Conservation (phyloP, 805 yeast genomes). For the Saccharomycopsis schoenii region DNA sequence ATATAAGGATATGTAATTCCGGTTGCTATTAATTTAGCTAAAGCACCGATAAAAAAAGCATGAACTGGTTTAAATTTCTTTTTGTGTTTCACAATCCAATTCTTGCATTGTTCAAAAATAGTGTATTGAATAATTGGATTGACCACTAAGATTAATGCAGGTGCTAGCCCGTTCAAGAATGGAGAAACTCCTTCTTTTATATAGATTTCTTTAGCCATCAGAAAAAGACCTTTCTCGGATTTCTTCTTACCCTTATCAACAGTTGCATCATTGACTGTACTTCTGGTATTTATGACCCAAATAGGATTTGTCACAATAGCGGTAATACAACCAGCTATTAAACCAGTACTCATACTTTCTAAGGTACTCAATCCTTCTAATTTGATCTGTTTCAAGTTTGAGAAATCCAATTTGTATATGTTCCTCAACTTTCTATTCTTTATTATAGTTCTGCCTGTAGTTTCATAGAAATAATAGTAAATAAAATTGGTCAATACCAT, state of each 20-base stretch:
- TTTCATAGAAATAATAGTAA: constrained; percentile 85
- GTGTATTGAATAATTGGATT: constrained; percentile 93
- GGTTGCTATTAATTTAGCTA: constrained; percentile 87
- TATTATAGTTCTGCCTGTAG: constrained; percentile 41
- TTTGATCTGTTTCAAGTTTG: constrained; percentile 7
- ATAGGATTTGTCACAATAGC: constrained; percentile 78
- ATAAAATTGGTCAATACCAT: constrained; percentile 78
- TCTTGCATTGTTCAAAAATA: constrained; percentile 77
- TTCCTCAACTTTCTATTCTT: constrained; percentile 23
- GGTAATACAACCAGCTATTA: constrained; percentile 81
- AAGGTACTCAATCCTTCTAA: constrained; percentile 40
- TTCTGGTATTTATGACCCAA: constrained; percentile 91
- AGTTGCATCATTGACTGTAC: constrained; percentile 44
- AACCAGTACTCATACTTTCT: constrained; percentile 69
- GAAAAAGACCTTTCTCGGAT: constrained; percentile 37
- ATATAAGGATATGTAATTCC: constrained; percentile 84
- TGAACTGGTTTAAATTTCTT: constrained; percentile 55
- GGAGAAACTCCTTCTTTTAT: constrained; percentile 62
- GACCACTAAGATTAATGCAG: constrained; percentile 75
- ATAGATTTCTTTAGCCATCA: constrained; percentile 51
- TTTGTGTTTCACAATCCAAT: constrained; percentile 39
- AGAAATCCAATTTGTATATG: constrained; percentile 18
- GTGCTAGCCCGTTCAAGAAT: constrained; percentile 76
- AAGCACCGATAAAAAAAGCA: constrained; percentile 80
- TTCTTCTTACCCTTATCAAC: constrained; percentile 17